Evolutionary conservation across 441 rosid species (phyloP), one percentile per base, ranked within the genome.

Genomic region (Brassica hybrid): DNA sequence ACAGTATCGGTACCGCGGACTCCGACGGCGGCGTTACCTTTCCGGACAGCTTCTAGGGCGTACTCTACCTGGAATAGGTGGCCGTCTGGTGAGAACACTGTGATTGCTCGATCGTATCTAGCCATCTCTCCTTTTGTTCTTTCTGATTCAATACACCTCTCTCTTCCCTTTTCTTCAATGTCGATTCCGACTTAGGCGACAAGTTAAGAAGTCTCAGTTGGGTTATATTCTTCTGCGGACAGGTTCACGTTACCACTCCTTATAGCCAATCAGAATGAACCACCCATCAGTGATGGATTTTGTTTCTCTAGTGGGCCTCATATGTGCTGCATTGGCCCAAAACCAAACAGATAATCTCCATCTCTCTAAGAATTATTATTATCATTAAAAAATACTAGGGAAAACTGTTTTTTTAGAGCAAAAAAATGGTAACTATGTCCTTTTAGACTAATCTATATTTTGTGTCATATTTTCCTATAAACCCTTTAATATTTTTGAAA

Each of bases 11-110:
- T 73, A 43, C 98, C 98, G n/a, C 98, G 94, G 65, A 94, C 97
- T 9, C 96, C 98, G 45, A 94, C 97, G 84, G 98, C 98, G 76
- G 98, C 98, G 89, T 91, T 94, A 3, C 98, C 97, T 66, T 91
- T 94, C 67, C 98, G 93, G 74, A 94, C 97, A 79, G 97, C 97
- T 87, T 91, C 98, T 11, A 94, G 94, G 25, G 98, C 98, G 83
- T 94, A 94, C 69, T 94, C 98, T 0, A 94, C 98, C 67, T 90
- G 97, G 78, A 94, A 94, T n/a, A 94, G 84, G 76, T 91, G 97
- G 13, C 98, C 97, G 72, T 91, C 97, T 0, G 98, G 97, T 0
- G 98, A 94, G 82, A 94, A 94, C 13, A 94, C 97, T 0, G 97
- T 94, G 72, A 94, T 94, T 52, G 98, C 96, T 38, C 97, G 84